phyloP scores from a whole-genome alignment of 106 monocot genomes.

The Dendrobium chrysotoxum region DNA sequence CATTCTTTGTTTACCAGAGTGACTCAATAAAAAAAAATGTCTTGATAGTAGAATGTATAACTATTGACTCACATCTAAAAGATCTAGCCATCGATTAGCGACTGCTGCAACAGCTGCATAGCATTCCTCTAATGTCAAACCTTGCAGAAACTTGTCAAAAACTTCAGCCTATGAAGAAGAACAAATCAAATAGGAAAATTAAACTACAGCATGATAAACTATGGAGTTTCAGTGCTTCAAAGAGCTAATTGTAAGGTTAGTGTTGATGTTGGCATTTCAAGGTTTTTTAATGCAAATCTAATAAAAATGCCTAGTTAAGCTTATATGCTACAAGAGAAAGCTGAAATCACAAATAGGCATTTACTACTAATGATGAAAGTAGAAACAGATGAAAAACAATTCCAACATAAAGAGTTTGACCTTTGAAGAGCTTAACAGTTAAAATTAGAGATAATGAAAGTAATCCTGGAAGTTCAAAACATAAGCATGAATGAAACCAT shows the following conservation, averaged over 20 bases:
- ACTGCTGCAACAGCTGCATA: conserved; percentile 93
- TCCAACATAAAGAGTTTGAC: not conserved
- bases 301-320: not conserved
- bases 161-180: conserved; percentile 67
- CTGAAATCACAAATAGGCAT: not conserved
- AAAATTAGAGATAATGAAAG: not conserved
- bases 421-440: not conserved
- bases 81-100: conserved; percentile 93
- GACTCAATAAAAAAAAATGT: not conserved
- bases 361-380: not conserved
- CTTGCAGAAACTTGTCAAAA: conserved; percentile 94
- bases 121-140: conserved; percentile 86
- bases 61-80: conserved; percentile 76
- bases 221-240: not conserved
- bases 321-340: not conserved
- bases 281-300: not conserved
- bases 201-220: not conserved
- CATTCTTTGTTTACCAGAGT: not conserved
- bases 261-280: not conserved
- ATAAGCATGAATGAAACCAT: too few species aligned
- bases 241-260: not conserved
- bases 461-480: too few species aligned
- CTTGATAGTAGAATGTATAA: not conserved
- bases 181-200: conserved; percentile 1
- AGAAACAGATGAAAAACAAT: not conserved